Percentiles rank a stretch among this genome's conserved stretches.
phyloP scores from a whole-genome alignment of 2,329 filamentous ascomycete genomes.

The Stagonosporopsis rhizophila region DNA sequence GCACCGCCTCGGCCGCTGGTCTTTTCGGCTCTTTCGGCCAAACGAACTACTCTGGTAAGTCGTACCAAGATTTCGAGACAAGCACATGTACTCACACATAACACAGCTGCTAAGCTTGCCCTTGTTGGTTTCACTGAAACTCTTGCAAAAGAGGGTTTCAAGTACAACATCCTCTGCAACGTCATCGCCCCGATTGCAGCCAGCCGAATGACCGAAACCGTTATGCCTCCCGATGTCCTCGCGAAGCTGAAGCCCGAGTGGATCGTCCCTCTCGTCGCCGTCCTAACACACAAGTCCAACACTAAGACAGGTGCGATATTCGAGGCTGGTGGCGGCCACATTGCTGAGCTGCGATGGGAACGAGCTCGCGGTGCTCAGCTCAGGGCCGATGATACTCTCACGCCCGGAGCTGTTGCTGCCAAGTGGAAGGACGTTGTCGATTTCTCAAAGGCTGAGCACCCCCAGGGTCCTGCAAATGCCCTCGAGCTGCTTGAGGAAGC shows the following conservation, averaged over 20 bases:
- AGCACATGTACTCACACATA: constrained; percentile 30
- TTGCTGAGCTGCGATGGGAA: constrained; percentile 96
- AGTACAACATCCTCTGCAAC: constrained; percentile 97
- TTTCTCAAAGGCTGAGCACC: constrained; percentile 84
- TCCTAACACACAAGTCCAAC: constrained; percentile 85
- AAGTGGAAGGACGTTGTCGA: constrained; percentile 90
- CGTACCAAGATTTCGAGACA: background rate
- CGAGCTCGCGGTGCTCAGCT: constrained; percentile 86
- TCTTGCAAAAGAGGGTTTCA: constrained; percentile 93
- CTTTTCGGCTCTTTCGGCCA: constrained; percentile 96
- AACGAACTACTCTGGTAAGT: constrained; percentile 84
- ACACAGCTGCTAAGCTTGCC: constrained; percentile 82
- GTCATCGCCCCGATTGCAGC: constrained; percentile 95
- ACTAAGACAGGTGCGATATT: constrained; percentile 90
- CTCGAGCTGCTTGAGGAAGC: constrained; percentile 67
- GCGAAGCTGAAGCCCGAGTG: constrained; percentile 88
- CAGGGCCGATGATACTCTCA: constrained; percentile 87
- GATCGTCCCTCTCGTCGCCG: constrained; percentile 91
- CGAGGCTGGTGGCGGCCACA: constrained; percentile 89
- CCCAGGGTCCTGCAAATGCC: constrained; percentile 86
- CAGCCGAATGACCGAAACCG: constrained; percentile 91
- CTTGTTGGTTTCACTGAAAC: constrained; percentile 98
- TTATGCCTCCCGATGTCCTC: constrained; percentile 94
- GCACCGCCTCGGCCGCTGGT: constrained; percentile 94
- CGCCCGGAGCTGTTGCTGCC: constrained; percentile 83